Base-by-base conservation (phyloP, 768 basidiomycete genomes). In the Dendrothele bispora region DNA sequence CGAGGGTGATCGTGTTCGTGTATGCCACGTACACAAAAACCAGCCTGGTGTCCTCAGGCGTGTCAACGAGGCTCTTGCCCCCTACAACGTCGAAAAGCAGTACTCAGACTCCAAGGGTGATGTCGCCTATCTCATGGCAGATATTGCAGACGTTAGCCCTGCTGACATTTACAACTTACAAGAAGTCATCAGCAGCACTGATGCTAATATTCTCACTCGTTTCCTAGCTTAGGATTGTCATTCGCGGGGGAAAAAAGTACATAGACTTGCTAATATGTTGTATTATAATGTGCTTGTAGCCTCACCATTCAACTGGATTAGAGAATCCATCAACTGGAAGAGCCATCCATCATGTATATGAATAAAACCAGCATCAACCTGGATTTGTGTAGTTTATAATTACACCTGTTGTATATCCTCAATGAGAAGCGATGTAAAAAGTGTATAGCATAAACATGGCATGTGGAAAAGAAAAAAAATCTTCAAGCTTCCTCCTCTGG, bases 51-150 rank as follows among this genome's bases (percentile, higher is more conserved):
- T 98, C 39, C 85, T 99, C 61, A 86, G 83, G 60, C 82, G 85
- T 61, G 90, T 99, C 76, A 99, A 99, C 78, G 89, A 95, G 56
- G 87, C 89, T 25, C 73, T 99, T 34, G 88, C 89, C 40, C 86
- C 91, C 30, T 93, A 95, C 79, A 98, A 99, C 68, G 95, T 99
- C 64, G 94, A 95, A 71, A 98, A 98, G 74, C 97, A 98, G 70
- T 98, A 87, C 69, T 94, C 95, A n/a, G 97, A 99, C 63, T 93
- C 91, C 38, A 92, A 92, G 71, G 89, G 88, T 51, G 91, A 92
- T 43, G 70, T 92, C 41, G 93, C 95, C 21, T 98, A 98, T 68
- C 79, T 99, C 53, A 88, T 99, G 84, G 95, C 95, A 11, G 97
- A 99, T 66, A 98, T 99, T 55, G 85, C 90, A 18, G 82, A 91